Evolutionary conservation across 768 basidiomycete genomes (phyloP), one percentile per base, ranked within the genome.

Genomic region (Naematelia encephala): DNA sequence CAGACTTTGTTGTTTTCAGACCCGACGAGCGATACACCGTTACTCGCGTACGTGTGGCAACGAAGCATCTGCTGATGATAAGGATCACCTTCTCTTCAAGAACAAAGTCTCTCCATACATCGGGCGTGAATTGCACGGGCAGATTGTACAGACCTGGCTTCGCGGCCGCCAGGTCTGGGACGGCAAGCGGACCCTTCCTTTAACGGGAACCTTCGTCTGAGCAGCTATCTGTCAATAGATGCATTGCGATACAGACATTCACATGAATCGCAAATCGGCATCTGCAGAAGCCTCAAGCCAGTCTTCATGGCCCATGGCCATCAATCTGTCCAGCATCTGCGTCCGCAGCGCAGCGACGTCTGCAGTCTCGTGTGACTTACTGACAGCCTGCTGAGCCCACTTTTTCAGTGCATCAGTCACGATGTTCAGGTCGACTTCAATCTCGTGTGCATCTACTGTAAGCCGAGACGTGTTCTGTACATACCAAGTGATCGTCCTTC

Each of bases 101-200:
- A 97, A 98, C 79, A 93, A 92, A 77, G 70, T 96, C 19, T 89
- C 90, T 2, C 89, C 94, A 1, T 98, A 93, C 74, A 84, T 89
- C 65, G 92, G 91, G 3, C 79, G 84, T 68, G 80, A 69, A 16
- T 81, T 96, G 45, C 79, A 67, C 14, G 94, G 94, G 0, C 79
- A 79, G n/a, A 89, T 92, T 8, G 11, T 19, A 11, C 30, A 79
- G 84, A 59, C 80, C 86, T 76, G 91, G 90, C 0, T 89, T 84
- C 11, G 51, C 2, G 51, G 51, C 5, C n/a, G 25, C 5, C 48
- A 25, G 25, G 48, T 87, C 0, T 96, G 88, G 76, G 69, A 72
- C 34, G 64, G 59, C 19, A 51, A 53, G 22, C 43, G 26, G n/a
- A 50, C 48, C 48, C 14, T 50, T 2, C 48, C n/a, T 8, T 8